These are phyloP conservation scores for Boechera stricta DNA, from an alignment of 345 rosid genomes.

Conservation along the genomic window DNA sequence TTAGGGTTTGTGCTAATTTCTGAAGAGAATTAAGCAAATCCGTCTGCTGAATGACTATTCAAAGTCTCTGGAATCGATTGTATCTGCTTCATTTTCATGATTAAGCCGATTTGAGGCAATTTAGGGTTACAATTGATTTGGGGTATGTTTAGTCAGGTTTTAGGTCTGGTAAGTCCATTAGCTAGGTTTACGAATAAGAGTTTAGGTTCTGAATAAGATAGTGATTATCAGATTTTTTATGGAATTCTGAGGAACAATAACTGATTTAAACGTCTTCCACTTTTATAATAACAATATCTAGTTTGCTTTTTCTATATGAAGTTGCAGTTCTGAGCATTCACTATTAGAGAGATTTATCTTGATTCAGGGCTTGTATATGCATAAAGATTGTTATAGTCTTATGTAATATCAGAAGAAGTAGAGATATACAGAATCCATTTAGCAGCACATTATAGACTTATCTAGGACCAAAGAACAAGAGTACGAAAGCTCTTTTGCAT, in stretches of 20 bases:
- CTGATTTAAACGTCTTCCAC: neutral
- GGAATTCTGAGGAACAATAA: neutral
- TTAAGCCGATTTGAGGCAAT: neutral
- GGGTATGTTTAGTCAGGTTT: neutral
- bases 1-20: neutral
- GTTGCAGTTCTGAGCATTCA: neutral
- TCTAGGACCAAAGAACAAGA: neutral
- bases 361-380: neutral
- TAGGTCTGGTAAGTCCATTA: neutral
- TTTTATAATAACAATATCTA: neutral
- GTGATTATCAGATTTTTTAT: neutral
- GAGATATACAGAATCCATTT: slow-evolving; percentile 11
- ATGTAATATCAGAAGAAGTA: slow-evolving; percentile 5
- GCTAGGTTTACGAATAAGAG: slow-evolving; percentile 7
- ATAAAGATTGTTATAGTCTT: neutral
- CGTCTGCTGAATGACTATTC: neutral
- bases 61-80: neutral
- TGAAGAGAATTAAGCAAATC: neutral
- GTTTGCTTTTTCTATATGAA: neutral
- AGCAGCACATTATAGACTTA: neutral
- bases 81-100: neutral
- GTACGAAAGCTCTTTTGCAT: neutral
- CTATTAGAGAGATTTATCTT: neutral
- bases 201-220: neutral
- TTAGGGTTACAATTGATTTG: slow-evolving; percentile 2